Evolutionary conservation across 371 early-diverging fungal genomes (phyloP).

Genomic region (Mucor plumbeus): DNA sequence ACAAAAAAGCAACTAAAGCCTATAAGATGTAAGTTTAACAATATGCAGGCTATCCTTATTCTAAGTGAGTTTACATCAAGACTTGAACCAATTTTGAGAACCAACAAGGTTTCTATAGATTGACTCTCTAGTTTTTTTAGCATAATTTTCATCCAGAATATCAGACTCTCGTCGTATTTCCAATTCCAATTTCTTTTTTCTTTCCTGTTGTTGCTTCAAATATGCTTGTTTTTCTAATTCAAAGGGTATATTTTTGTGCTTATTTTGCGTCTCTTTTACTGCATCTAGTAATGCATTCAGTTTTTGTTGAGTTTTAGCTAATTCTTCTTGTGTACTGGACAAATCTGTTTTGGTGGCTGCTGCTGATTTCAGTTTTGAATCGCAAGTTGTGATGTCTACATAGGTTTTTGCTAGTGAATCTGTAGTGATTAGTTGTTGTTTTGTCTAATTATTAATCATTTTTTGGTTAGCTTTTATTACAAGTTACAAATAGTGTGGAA

Average conservation of each 20-base stretch:
- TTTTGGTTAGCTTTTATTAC: too few relatives aligned
- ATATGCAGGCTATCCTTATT: too few relatives aligned
- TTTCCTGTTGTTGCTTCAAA: conserved; percentile 3
- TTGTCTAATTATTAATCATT: background rate
- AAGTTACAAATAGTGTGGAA: too few relatives aligned
- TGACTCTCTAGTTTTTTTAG: conserved; percentile 31
- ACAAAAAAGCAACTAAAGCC: too few relatives aligned
- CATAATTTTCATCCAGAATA: conserved; percentile 27
- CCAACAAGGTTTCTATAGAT: conserved; percentile 27
- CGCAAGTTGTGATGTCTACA: conserved; percentile 24
- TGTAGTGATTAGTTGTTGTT: background rate
- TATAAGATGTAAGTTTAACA: too few relatives aligned
- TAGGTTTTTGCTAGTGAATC: conserved; percentile 22
- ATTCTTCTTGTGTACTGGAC: background rate
- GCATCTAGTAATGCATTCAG: background rate
- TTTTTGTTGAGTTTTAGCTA: background rate
- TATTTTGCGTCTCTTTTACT: background rate
- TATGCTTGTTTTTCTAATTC: conserved; percentile 17
- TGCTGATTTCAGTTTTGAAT: background rate
- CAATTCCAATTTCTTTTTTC: conserved; percentile 5
- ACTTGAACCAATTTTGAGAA: conserved; percentile 4
- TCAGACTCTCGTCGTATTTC: conserved; percentile 23
- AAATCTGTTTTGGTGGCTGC: background rate
- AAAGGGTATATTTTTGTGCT: conserved; percentile 4
- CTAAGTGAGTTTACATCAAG: background rate